Base-by-base conservation (phyloP, 2,329 filamentous ascomycete genomes). In the Paracoccidioides lutzii region DNA sequence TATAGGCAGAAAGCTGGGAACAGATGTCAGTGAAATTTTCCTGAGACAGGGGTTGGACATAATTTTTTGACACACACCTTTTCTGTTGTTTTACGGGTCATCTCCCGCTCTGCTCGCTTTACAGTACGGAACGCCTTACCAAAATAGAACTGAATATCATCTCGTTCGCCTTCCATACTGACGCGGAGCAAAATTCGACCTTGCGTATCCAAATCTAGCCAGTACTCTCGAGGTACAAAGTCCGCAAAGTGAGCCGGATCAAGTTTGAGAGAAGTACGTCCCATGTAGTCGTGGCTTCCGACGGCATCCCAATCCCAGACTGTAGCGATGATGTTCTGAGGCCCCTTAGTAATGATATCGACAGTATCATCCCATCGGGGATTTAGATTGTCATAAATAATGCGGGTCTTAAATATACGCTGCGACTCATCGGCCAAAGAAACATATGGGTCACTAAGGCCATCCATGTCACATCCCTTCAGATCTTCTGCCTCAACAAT, bases 291-390 rank as follows among this genome's bases (percentile, higher is more conserved):
- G 67, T 98, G 93, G 66, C 97, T 93, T 54, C 93, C 93, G 64
- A 98, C 85, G 12, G 89, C 90, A 73, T 98, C 93, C 78, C 93
- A 95, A 72, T 98, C 93, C 93, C 93, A 98, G 44, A 97, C 87
- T 0, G 93, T 98, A 37, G 91, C 90, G 65, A 97, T 94, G 62
- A 98, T 83, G 64, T 97, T 96, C 57, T 98, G 79, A 9, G 93
- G 83, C 0, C 90, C 89, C 60, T 87, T 85, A 0, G 95, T 95
- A 22, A 90, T 93, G 60, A 98, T 95, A 67, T 98, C 93, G 51
- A 97, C 87, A 0, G 90, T 89, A 74, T 97, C 93, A 64, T 98
- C 93, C 91, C 93, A 98, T 22, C 91, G 84, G 33, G 93, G 93
- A 67, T 94, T 97, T 46, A 98, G 78, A 63, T 84, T 95, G 63